Percentiles rank a stretch among this genome's conserved stretches.
These are phyloP conservation scores for Suillus variegatus DNA, from an alignment of 768 basidiomycete species.

Conservation along the genomic window DNA sequence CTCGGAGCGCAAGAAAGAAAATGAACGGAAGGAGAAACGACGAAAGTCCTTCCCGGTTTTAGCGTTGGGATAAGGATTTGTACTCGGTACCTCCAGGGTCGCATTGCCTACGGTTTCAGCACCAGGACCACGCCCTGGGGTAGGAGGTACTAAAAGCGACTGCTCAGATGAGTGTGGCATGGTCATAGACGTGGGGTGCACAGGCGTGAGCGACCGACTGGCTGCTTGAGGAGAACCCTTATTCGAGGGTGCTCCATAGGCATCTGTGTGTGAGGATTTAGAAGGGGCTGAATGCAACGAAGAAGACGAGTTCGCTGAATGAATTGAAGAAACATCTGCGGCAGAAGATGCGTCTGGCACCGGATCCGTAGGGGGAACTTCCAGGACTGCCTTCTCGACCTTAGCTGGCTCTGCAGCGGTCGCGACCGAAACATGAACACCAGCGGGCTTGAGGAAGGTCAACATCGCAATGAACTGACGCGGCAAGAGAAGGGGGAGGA, in stretches of 20 bases:
- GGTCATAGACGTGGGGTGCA: conserved; percentile 9
- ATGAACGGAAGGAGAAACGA: conserved; percentile 52
- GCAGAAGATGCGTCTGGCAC: background rate
- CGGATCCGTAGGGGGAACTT: conserved; percentile 9
- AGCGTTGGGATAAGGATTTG: conserved; percentile 7
- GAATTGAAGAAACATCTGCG: background rate
- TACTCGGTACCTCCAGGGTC: conserved; percentile 13
- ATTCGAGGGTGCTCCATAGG: conserved; percentile 17
- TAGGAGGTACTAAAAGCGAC: conserved; percentile 10
- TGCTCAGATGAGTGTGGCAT: conserved; percentile 23
- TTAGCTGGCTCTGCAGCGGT: conserved; percentile 6
- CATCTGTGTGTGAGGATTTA: conserved; percentile 23
- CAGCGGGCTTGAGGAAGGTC: conserved; percentile 25
- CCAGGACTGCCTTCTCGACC: background rate
- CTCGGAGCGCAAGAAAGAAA: conserved; percentile 41
- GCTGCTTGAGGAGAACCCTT: conserved; percentile 2
- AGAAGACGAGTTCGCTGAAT: background rate
- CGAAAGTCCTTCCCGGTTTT: conserved; percentile 29
- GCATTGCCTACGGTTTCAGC: conserved; percentile 13
- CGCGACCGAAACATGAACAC: conserved; percentile 9
- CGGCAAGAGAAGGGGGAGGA: background rate
- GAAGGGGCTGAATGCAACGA: conserved; percentile 18
- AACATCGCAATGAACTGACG: conserved; percentile 18
- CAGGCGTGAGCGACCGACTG: background rate
- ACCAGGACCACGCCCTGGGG: conserved; percentile 6